Percentiles rank a stretch among this genome's conserved stretches.
Conservation (phyloP, 495 filamentous ascomycete species). For the Echria macrotheca region DNA sequence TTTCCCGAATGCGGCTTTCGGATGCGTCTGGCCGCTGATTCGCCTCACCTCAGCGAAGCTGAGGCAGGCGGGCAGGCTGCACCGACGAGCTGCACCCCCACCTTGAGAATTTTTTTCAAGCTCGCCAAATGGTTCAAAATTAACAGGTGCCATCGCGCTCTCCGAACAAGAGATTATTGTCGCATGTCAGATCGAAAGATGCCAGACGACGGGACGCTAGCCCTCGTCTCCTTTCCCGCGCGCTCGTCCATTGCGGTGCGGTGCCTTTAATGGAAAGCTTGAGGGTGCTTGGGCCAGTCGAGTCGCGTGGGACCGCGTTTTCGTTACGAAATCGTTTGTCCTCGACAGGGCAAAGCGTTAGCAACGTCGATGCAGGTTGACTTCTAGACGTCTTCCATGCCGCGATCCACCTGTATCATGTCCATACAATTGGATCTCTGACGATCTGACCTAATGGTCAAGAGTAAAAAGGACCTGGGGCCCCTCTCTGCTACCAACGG, state of each 20-base stretch:
- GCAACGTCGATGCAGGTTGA: slow-evolving; percentile 12
- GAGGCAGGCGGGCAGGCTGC: neutral
- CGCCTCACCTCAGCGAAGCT: neutral
- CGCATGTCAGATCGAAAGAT: neutral
- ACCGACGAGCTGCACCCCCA: slow-evolving; percentile 9
- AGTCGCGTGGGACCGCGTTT: slow-evolving; percentile 1
- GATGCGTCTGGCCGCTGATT: slow-evolving; percentile 10
- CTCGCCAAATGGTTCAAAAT: slow-evolving; percentile 3
- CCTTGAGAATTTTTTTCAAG: neutral
- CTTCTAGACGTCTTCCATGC: neutral
- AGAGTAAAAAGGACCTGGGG: too few species aligned
- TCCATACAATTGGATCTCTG: neutral
- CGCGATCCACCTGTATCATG: neutral
- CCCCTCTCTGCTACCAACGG: too few species aligned
- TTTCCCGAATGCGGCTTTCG: slow-evolving; percentile 1
- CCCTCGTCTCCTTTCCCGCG: too few species aligned
- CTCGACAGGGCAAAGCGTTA: slow-evolving; percentile 18
- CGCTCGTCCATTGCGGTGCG: too few species aligned
- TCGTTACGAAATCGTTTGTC: slow-evolving; percentile 31
- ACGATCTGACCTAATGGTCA: too few species aligned
- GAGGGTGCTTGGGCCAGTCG: neutral
- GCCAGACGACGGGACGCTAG: too few species aligned
- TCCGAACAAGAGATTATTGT: neutral
- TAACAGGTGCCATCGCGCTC: neutral
- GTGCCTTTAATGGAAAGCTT: neutral